Base-by-base conservation (phyloP, 768 basidiomycete genomes). In the Dioszegia hungarica region DNA sequence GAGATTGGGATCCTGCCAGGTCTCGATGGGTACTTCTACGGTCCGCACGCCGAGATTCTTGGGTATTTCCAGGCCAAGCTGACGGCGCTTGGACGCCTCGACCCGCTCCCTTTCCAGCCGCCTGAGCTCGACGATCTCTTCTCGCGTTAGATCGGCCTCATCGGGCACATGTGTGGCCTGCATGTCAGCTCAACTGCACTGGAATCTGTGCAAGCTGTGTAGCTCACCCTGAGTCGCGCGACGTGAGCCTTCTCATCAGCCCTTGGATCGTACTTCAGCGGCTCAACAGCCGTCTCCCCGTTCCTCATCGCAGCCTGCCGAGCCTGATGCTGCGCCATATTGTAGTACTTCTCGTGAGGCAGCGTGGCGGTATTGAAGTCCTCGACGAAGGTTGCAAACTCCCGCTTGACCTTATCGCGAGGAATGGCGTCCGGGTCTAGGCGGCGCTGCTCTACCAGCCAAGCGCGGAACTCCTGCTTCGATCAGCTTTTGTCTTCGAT, bases 301-400 rank as follows among this genome's bases (percentile, higher is more conserved):
- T 84, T 81, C 41, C 90, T 84, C 46, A 94, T 78, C 20, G 89
- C 84, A 34, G 82, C 75, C 92, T 94, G 94, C 44, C 89, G 85
- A 20, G 80, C 80, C 59, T 92, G 89, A 72, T 90, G 91, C 5
- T 83, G 81, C 53, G 84, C 85, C 82, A 93, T 90, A 69, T 92
- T 83, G 75, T 94, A 94, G 75, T 92, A 95, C 66, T 95, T 95
- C 74, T 93, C 90, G 67, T 94, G 88, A 10, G 92, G 89, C 2
- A 95, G 80, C 2, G 92, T 95, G 14, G 90, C 72, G 5, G 74
- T 75, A 55, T 76, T 76, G 56, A 61, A 75, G 53, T 75, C 73
- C 56, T 76, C 69, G 20, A 88, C 83, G 66, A 87, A 93, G 20
- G 81, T 80, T 4, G 83, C 79, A 73, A 93, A 95, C 69, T 91